Evolutionary conservation across 2,329 filamentous ascomycete genomes (phyloP).

Genomic region (Monosporascus sp.): DNA sequence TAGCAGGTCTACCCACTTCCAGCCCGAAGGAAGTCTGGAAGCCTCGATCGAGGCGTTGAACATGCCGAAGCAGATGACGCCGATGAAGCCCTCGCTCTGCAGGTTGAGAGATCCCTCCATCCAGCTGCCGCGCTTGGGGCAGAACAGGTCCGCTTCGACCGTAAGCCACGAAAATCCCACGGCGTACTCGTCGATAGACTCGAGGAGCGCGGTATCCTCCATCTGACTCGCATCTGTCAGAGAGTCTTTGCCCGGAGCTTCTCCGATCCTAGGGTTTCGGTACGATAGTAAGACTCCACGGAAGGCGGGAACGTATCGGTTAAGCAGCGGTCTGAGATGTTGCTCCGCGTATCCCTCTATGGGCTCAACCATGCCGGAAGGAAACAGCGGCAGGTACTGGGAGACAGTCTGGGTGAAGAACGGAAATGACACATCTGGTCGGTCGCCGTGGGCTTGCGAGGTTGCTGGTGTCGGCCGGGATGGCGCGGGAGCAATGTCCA

Average conservation of each 20-base stretch:
- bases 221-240: slow-evolving; percentile 42
- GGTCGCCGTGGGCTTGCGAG: slow-evolving; percentile 31
- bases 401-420: slow-evolving; percentile 77
- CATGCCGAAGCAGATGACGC: slow-evolving; percentile 81
- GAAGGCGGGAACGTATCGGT: slow-evolving; percentile 70
- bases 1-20: slow-evolving; percentile 70
- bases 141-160: slow-evolving; percentile 78
- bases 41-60: slow-evolving; percentile 88
- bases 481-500: slow-evolving; percentile 32
- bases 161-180: slow-evolving; percentile 86
- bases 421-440: slow-evolving; percentile 50
- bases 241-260: slow-evolving; percentile 46
- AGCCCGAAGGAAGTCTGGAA: slow-evolving; percentile 66
- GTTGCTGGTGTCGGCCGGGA: slow-evolving; percentile 15
- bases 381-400: slow-evolving; percentile 71
- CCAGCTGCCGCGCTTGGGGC: slow-evolving; percentile 65
- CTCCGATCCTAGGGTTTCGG: slow-evolving; percentile 61
- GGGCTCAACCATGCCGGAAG: slow-evolving; percentile 63
- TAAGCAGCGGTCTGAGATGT: slow-evolving; percentile 68
- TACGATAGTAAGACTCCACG: slow-evolving; percentile 72
- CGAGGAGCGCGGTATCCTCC: slow-evolving; percentile 38
- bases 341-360: slow-evolving; percentile 68
- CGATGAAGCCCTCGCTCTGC: slow-evolving; percentile 83
- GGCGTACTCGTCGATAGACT: slow-evolving; percentile 73
- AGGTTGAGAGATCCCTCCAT: slow-evolving; percentile 80